Evolutionary conservation across 371 early-diverging fungal species (phyloP).

Genomic region (Syncephalastrum monosporum): DNA sequence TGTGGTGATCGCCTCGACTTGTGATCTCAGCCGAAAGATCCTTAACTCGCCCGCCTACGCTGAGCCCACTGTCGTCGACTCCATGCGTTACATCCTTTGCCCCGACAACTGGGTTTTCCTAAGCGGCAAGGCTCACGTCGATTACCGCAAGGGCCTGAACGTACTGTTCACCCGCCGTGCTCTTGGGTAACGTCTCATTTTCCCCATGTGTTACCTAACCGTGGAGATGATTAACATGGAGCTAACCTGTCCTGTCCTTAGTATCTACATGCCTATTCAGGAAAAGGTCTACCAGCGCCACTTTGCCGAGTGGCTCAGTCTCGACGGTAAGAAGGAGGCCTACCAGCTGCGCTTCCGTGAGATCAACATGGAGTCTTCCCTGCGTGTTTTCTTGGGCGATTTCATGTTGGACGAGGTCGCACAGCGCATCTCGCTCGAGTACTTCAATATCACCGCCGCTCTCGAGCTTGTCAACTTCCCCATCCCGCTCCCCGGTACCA

Average conservation of each 20-base stretch:
- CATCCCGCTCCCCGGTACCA: constrained; percentile 54
- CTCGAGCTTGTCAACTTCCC: constrained; percentile 59
- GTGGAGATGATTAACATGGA: neutral
- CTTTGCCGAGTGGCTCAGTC: constrained; percentile 42
- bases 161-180: constrained; percentile 51
- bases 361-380: constrained; percentile 50
- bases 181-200: constrained; percentile 34
- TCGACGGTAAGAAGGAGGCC: constrained; percentile 36
- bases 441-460: constrained; percentile 55
- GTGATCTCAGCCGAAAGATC: constrained; percentile 51
- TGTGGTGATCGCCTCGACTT: constrained; percentile 54
- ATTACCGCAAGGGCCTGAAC: constrained; percentile 50
- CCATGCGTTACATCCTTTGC: constrained; percentile 50
- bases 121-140: constrained; percentile 48
- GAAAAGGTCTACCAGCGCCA: constrained; percentile 46
- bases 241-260: constrained; percentile 5
- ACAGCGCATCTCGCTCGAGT: constrained; percentile 42
- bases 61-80: constrained; percentile 47
- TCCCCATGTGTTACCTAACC: neutral
- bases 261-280: constrained; percentile 52
- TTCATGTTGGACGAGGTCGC: constrained; percentile 47
- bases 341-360: constrained; percentile 53
- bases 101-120: constrained; percentile 54
- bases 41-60: constrained; percentile 47
- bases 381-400: constrained; percentile 53